These are phyloP conservation scores for Candida oleophila DNA, from an alignment of 805 yeast species.

Conservation along the genomic window DNA sequence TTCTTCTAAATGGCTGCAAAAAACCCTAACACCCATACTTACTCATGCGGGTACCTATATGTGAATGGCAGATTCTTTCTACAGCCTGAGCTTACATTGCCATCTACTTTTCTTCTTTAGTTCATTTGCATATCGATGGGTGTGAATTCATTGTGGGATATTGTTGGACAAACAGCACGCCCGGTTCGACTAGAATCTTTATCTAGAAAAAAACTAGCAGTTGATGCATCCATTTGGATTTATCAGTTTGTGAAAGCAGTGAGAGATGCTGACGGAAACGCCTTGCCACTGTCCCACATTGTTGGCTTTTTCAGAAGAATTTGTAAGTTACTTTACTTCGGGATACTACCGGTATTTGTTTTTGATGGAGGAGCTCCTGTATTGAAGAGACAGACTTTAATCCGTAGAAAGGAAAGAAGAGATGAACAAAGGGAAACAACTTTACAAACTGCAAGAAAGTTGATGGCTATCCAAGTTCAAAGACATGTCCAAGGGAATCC, in stretches of 20 bases:
- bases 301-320: conserved; percentile 95
- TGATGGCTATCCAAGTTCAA: conserved; percentile 79
- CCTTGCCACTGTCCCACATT: conserved; percentile 76
- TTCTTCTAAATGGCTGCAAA: too few relatives aligned
- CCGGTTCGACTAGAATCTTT: conserved; percentile 89
- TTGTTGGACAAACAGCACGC: conserved; percentile 82
- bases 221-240: conserved; percentile 98
- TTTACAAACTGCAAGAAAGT: conserved; percentile 70
- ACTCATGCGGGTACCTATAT: too few relatives aligned
- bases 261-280: conserved; percentile 78
- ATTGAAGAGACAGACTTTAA: conserved; percentile 76
- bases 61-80: too few relatives aligned
- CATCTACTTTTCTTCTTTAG: too few relatives aligned
- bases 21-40: too few relatives aligned
- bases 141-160: conserved; percentile 92
- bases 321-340: conserved; percentile 84
- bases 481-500: conserved; percentile 19
- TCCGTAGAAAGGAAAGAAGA: conserved; percentile 67
- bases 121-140: conserved; percentile 73
- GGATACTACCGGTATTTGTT: conserved; percentile 85
- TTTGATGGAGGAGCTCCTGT: conserved; percentile 95
- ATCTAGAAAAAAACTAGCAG: conserved; percentile 76
- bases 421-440: conserved; percentile 73
- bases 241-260: conserved; percentile 96
- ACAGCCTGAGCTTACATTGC: too few relatives aligned